A percentile compares a stretch with the other conserved stretches of the same genome.
These are phyloP conservation scores for Wickerhamiella nectarea DNA, from an alignment of 805 yeast genomes.

Conservation along the genomic window DNA sequence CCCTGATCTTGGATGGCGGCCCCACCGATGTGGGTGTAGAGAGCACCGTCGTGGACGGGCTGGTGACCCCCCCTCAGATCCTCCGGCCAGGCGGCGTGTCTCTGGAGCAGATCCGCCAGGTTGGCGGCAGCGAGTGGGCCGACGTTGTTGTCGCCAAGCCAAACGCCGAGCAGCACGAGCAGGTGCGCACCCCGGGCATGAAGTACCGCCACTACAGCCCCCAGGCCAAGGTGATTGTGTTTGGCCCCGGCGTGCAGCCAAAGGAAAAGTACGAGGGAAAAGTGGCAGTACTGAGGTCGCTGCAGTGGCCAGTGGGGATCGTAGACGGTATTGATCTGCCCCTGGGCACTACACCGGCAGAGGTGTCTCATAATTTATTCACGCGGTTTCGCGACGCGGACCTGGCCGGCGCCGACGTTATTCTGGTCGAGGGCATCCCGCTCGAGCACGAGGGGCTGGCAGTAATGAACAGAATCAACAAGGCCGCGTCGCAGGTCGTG, in stretches of 20 bases:
- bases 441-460: slow-evolving; percentile 79
- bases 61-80: slow-evolving; percentile 69
- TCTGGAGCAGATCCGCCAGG: slow-evolving; percentile 50
- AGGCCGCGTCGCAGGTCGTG: slow-evolving; percentile 45
- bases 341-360: slow-evolving; percentile 38
- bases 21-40: slow-evolving; percentile 80
- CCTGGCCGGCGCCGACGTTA: slow-evolving; percentile 47
- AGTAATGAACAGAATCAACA: slow-evolving; percentile 77
- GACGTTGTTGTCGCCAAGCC: slow-evolving; percentile 44
- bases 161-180: slow-evolving; percentile 39
- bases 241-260: slow-evolving; percentile 33
- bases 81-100: slow-evolving; percentile 92
- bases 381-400: slow-evolving; percentile 64
- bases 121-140: slow-evolving; percentile 60
- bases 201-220: slow-evolving; percentile 94
- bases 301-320: neutral
- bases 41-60: slow-evolving; percentile 86
- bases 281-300: slow-evolving; percentile 10
- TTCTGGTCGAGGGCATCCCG: slow-evolving; percentile 72
- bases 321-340: slow-evolving; percentile 14
- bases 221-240: slow-evolving; percentile 61
- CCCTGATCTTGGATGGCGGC: slow-evolving; percentile 84
- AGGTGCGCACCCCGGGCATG: slow-evolving; percentile 94
- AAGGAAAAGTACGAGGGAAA: slow-evolving; percentile 8
- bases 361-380: slow-evolving; percentile 66